Conservation (phyloP, 2,329 filamentous ascomycete genomes). For the Pseudocercospora vitis region DNA sequence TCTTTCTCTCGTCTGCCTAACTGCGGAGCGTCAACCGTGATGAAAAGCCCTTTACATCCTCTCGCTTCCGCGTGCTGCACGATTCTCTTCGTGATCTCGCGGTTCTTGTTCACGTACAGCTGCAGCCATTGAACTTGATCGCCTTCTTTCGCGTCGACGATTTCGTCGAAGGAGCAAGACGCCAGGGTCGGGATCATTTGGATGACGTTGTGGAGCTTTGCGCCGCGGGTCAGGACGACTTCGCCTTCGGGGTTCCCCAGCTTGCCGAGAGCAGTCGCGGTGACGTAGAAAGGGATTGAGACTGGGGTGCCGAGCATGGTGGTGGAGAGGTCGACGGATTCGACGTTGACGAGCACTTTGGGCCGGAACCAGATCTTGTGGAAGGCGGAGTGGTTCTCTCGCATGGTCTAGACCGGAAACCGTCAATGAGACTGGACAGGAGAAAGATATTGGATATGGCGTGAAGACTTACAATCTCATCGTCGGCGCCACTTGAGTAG, state of each 20-base stretch:
- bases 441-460: not conserved
- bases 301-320: constrained; percentile 90
- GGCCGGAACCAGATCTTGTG: constrained; percentile 98
- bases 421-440: no score
- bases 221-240: constrained; percentile 81
- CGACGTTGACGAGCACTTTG: constrained; percentile 82
- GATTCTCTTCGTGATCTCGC: constrained; percentile 83
- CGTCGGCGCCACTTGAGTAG: constrained; percentile 90
- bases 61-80: constrained; percentile 87
- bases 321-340: constrained; percentile 79
- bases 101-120: constrained; percentile 85
- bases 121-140: constrained; percentile 95
- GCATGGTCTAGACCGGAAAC: constrained; percentile 57
- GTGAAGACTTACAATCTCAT: constrained; percentile 40
- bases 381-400: constrained; percentile 86
- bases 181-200: constrained; percentile 99
- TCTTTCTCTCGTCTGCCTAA: constrained; percentile 95
- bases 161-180: constrained; percentile 96
- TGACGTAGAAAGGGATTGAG: constrained; percentile 91
- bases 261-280: constrained; percentile 92
- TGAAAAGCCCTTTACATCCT: constrained; percentile 94
- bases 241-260: constrained; percentile 92
- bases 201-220: constrained; percentile 81
- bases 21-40: constrained; percentile 96
- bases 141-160: constrained; percentile 76